Conservation (phyloP, 306 rosid genomes). For the Ziziphus jujuba region DNA sequence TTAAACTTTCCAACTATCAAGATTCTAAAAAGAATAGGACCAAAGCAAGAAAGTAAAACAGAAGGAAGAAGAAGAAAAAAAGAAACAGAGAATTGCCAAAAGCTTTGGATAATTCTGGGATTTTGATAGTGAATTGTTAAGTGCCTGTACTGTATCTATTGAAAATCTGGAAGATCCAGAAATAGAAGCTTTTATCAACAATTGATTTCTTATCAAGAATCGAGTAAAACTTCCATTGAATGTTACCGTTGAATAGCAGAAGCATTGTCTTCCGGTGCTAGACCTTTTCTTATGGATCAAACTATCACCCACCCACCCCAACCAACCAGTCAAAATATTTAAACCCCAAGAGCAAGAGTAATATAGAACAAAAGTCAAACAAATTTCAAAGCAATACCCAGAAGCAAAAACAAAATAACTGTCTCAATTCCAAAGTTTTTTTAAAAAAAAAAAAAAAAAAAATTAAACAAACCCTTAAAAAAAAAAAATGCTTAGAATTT, state of each 20-base stretch:
- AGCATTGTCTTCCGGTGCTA: conserved; percentile 60
- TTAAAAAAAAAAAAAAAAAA: too few relatives aligned
- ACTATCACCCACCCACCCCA: conserved; percentile 43
- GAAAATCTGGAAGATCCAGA: conserved; percentile 80
- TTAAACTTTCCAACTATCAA: conserved; percentile 14
- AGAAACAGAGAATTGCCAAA: background rate
- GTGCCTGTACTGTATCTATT: conserved; percentile 56
- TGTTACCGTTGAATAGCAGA: conserved; percentile 50
- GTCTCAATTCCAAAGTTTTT: background rate
- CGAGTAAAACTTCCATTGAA: conserved; percentile 51
- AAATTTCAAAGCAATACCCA: conserved; percentile 18
- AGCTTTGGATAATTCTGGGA: background rate
- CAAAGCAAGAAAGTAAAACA: background rate
- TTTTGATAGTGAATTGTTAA: conserved; percentile 19
- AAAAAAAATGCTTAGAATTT: conserved; percentile 17
- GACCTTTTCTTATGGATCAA: conserved; percentile 18
- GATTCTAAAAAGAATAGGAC: background rate
- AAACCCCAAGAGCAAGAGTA: conserved; percentile 21
- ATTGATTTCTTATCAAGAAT: conserved; percentile 44
- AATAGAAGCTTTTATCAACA: conserved; percentile 65
- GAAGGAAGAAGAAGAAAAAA: background rate
- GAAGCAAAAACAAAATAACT: conserved; percentile 19
- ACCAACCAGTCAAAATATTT: conserved; percentile 20
- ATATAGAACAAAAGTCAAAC: conserved; percentile 10
- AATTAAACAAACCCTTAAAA: background rate